These are phyloP conservation scores for Trypanosoma cruzi DNA, from an alignment of 208 protist species.

Conservation along the genomic window DNA sequence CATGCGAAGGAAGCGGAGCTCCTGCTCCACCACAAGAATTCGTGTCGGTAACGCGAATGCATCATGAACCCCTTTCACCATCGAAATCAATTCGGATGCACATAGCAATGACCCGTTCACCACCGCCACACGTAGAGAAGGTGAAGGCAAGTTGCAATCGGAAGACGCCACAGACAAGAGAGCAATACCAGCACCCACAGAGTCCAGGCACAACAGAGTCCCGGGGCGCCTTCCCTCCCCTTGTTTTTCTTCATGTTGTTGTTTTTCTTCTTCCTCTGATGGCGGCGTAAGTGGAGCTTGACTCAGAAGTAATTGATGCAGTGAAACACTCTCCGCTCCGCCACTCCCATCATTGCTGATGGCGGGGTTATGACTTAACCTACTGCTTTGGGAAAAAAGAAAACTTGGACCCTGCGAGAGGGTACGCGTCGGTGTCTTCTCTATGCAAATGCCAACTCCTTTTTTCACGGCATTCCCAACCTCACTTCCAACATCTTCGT, in stretches of 20 bases:
- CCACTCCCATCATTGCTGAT: not conserved
- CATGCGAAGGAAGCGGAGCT: slow-evolving; percentile 53
- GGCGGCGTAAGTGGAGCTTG: slow-evolving; percentile 29
- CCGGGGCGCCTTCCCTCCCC: not conserved
- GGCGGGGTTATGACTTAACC: not conserved
- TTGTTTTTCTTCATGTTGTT: no score
- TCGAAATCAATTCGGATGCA: slow-evolving; percentile 44
- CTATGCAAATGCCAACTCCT: not conserved
- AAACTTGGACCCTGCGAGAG: slow-evolving; percentile 20
- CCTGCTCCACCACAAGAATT: slow-evolving; percentile 50
- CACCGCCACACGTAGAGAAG: slow-evolving; percentile 45
- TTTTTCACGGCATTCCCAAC: not conserved
- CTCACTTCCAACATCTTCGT: not conserved
- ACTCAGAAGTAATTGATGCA: slow-evolving; percentile 45
- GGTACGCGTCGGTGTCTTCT: not conserved
- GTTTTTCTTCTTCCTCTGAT: slow-evolving; percentile 4
- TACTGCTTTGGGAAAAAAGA: slow-evolving; percentile 19
- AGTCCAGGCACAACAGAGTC: slow-evolving; percentile 9
- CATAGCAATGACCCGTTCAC: slow-evolving; percentile 39
- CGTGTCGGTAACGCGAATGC: slow-evolving; percentile 29
- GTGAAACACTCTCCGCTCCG: slow-evolving; percentile 7
- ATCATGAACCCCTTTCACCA: slow-evolving; percentile 49
- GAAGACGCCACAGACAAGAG: slow-evolving; percentile 5
- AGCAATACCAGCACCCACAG: slow-evolving; percentile 12
- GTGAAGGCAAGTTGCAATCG: not conserved